phyloP scores from a whole-genome alignment of 2,329 filamentous ascomycete species.

The Coleophoma crateriformis region DNA sequence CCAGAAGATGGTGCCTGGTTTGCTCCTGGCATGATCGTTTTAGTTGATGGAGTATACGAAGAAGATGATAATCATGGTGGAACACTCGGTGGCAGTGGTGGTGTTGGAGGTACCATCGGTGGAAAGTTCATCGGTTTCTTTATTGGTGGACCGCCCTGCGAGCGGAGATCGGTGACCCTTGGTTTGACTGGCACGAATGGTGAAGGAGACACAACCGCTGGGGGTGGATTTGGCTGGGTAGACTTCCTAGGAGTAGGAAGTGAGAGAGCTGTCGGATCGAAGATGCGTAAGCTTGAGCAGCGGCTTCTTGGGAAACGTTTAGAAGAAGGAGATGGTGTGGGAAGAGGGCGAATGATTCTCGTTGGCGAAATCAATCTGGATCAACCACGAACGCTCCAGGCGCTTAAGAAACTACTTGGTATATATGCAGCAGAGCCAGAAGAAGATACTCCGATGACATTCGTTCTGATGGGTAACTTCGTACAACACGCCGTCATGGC shows the following conservation, averaged over 20 bases:
- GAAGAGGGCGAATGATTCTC: conserved; percentile 59
- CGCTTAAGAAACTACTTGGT: conserved; percentile 72
- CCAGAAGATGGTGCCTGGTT: conserved; percentile 89
- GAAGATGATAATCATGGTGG: conserved; percentile 74
- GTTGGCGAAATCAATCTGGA: conserved; percentile 85
- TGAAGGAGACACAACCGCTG: conserved; percentile 53
- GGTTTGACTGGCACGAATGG: conserved; percentile 57
- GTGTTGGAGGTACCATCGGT: conserved; percentile 86
- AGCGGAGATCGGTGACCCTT: conserved; percentile 73
- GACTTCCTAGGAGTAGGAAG: conserved; percentile 92
- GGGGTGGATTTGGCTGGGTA: conserved; percentile 91
- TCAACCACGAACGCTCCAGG: conserved; percentile 72
- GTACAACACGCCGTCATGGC: conserved; percentile 59
- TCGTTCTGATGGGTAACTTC: conserved; percentile 86
- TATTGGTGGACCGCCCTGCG: conserved; percentile 85
- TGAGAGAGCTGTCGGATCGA: conserved; percentile 73
- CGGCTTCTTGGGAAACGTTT: conserved; percentile 48
- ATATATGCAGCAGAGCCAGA: conserved; percentile 64
- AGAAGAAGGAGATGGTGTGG: conserved; percentile 20
- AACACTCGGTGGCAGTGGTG: conserved; percentile 68
- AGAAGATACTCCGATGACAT: conserved; percentile 65
- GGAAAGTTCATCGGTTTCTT: conserved; percentile 88
- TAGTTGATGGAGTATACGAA: conserved; percentile 94
- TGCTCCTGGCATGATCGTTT: conserved; percentile 89
- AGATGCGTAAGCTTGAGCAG: conserved; percentile 77